phyloP scores from a whole-genome alignment of 1,284 basidiomycete species.

The Sanghuangporus baumii region DNA sequence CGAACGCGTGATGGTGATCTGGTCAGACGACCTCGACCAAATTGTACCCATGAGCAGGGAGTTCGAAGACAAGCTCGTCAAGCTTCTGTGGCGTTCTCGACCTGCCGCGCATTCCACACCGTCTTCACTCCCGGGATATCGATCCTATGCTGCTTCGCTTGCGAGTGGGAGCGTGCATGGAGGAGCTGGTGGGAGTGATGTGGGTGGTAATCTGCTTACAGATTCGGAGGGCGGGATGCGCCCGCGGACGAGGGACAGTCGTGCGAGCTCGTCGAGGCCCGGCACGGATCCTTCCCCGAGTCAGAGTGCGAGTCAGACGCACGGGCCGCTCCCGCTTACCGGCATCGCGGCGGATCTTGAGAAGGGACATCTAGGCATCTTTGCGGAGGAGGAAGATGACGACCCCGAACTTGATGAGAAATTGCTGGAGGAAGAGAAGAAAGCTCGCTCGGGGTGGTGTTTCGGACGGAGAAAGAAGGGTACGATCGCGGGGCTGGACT shows the following conservation, averaged over 20 bases:
- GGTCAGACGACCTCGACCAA: conserved; percentile 68
- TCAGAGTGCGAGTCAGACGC: not conserved
- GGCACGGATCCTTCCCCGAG: not conserved
- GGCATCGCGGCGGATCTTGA: conserved; percentile 1
- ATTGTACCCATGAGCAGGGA: conserved; percentile 69
- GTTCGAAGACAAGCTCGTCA: conserved; percentile 76
- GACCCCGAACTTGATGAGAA: conserved; percentile 15
- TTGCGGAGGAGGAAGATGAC: conserved; percentile 8
- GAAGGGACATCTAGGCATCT: conserved; percentile 7
- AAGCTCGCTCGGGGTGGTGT: not conserved
- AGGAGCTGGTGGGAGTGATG: not conserved
- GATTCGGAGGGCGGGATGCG: not conserved
- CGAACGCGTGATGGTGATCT: conserved; percentile 71
- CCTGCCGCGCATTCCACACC: conserved; percentile 21
- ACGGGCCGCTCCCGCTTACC: not conserved
- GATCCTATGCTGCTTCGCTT: conserved; percentile 3
- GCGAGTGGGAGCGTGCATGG: not conserved
- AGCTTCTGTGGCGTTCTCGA: conserved; percentile 61
- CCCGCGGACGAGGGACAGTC: not conserved
- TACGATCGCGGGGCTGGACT: not conserved
- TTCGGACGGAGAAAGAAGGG: not conserved
- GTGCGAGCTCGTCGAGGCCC: not conserved
- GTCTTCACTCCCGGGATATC: not conserved
- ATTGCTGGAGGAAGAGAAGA: not conserved
- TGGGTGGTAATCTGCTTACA: not conserved